These are phyloP conservation scores for Zasmidium cellare DNA, from an alignment of 2,329 filamentous ascomycete species.

Conservation along the genomic window DNA sequence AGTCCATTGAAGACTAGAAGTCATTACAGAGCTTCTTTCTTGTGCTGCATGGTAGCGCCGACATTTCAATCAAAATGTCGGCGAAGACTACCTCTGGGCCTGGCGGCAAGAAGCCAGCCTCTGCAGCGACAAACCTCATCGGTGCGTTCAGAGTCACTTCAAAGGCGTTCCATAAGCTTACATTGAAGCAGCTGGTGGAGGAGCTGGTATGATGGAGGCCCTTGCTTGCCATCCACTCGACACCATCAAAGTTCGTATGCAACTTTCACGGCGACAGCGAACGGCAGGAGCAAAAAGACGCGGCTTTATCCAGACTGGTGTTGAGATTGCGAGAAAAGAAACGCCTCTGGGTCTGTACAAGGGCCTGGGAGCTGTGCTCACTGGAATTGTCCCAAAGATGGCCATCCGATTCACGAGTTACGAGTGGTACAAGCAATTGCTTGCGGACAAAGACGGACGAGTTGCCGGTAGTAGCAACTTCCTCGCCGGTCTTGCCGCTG, in stretches of 20 bases:
- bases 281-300: slow-evolving; percentile 78
- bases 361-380: slow-evolving; percentile 93
- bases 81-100: slow-evolving; percentile 58
- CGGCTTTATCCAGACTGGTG: slow-evolving; percentile 83
- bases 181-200: slow-evolving; percentile 74
- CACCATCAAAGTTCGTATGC: slow-evolving; percentile 99
- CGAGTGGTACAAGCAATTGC: slow-evolving; percentile 85
- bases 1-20: not conserved
- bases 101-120: slow-evolving; percentile 73
- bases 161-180: slow-evolving; percentile 10
- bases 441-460: slow-evolving; percentile 67
- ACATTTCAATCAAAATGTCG: slow-evolving; percentile 49
- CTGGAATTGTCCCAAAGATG: slow-evolving; percentile 98
- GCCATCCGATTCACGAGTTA: slow-evolving; percentile 98
- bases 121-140: slow-evolving; percentile 86
- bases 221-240: slow-evolving; percentile 93
- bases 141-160: slow-evolving; percentile 53
- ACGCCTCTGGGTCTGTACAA: slow-evolving; percentile 95
- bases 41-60: not conserved
- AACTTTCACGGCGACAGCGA: slow-evolving; percentile 83
- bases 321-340: slow-evolving; percentile 84
- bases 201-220: slow-evolving; percentile 99
- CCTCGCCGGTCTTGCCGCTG: slow-evolving; percentile 81
- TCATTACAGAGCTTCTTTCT: not conserved
- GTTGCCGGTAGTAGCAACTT: slow-evolving; percentile 74